Conservation (phyloP, 116 monocot species). For the Trichopus zeylanicus region DNA sequence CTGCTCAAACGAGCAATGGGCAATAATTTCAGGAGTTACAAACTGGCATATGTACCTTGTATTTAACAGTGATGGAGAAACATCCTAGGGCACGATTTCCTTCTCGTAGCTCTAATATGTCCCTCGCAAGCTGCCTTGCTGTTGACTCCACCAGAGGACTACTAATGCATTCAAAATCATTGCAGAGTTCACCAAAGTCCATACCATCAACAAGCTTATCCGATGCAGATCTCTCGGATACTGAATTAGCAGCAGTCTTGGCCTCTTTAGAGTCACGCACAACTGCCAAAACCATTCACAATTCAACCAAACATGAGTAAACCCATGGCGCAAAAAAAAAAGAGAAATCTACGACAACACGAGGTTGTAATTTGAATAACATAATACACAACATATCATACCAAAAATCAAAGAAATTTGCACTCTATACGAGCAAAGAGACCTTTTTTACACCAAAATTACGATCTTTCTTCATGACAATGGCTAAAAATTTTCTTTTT, state of each 20-base stretch:
- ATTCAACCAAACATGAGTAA: neutral
- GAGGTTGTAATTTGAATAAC: too few relatives aligned
- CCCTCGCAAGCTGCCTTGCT: constrained; percentile 69
- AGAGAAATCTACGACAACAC: too few relatives aligned
- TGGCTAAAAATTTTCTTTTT: too few relatives aligned
- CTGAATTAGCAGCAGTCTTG: constrained; percentile 19
- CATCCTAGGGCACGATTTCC: constrained; percentile 76
- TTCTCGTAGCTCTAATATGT: constrained; percentile 78
- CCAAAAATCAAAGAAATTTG: too few relatives aligned
- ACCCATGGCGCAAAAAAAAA: neutral
- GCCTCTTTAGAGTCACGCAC: constrained; percentile 43
- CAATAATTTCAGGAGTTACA: neutral
- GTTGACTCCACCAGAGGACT: constrained; percentile 86
- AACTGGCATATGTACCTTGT: constrained; percentile 51
- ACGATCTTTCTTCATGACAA: too few relatives aligned
- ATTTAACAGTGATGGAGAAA: constrained; percentile 61
- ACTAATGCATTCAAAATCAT: constrained; percentile 91
- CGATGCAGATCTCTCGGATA: constrained; percentile 41
- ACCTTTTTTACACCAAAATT: too few relatives aligned
- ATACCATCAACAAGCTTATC: constrained; percentile 64
- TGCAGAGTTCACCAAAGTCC: constrained; percentile 87
- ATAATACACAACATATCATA: too few relatives aligned
- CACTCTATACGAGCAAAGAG: too few relatives aligned
- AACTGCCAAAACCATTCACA: constrained; percentile 24
- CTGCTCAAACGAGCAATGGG: neutral